phyloP scores from a whole-genome alignment of 441 rosid genomes.

The Mallotus japonicus region DNA sequence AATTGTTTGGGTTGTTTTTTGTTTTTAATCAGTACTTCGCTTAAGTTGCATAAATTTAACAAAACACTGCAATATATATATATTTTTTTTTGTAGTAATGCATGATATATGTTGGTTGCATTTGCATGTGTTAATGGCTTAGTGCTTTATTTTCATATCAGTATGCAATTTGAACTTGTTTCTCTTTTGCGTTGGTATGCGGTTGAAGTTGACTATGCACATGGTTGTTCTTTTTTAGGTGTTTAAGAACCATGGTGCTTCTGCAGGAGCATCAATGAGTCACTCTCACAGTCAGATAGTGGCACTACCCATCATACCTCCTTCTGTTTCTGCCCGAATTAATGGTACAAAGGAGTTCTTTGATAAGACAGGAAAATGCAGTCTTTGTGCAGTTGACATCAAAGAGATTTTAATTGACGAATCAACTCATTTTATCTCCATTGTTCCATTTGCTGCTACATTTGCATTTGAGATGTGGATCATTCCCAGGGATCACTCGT shows the following conservation, averaged over 20 bases:
- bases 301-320: conserved; percentile 71
- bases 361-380: conserved; percentile 52
- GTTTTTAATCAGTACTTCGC: too few species aligned
- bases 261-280: conserved; percentile 93
- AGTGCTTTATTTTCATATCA: neutral
- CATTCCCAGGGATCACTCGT: conserved; percentile 56
- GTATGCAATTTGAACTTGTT: conserved; percentile 2
- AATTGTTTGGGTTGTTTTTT: too few species aligned
- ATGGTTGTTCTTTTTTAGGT: conserved; percentile 41
- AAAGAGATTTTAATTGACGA: conserved; percentile 56
- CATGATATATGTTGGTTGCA: neutral
- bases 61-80: too few species aligned
- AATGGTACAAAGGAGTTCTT: conserved; percentile 54
- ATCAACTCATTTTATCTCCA: conserved; percentile 55
- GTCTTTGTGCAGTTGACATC: conserved; percentile 56
- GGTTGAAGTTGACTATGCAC: conserved; percentile 13
- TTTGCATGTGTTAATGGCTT: neutral
- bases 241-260: conserved; percentile 85
- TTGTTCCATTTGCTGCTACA: conserved; percentile 66
- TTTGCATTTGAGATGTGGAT: conserved; percentile 92
- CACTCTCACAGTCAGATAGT: conserved; percentile 86
- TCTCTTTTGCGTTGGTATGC: conserved; percentile 8
- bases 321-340: conserved; percentile 52
- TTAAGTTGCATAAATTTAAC: too few species aligned
- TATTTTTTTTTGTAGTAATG: too few species aligned